A percentile compares a stretch with the other conserved stretches of the same genome.
Conservation (phyloP, 352 stramenopile species). For the Pythium utonaiense region DNA sequence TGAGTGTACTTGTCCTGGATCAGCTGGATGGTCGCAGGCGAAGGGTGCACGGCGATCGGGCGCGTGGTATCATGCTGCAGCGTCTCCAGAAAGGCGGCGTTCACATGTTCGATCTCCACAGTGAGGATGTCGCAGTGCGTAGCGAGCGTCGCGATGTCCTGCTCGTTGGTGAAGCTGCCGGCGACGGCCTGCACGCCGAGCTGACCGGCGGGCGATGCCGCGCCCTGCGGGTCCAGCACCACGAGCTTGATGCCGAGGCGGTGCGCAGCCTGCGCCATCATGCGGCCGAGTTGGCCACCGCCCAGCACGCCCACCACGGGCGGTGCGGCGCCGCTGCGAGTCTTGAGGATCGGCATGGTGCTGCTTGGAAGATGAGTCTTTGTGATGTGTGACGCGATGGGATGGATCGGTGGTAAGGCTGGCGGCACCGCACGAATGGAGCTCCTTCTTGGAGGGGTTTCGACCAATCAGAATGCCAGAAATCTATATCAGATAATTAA, state of each 20-base stretch:
- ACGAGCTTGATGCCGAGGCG: constrained; percentile 91
- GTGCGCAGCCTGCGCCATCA: constrained; percentile 97
- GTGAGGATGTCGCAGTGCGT: constrained; percentile 92
- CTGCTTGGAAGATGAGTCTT: neutral
- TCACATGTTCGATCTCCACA: constrained; percentile 99
- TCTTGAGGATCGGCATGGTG: constrained; percentile 53
- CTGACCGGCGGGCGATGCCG: constrained; percentile 66
- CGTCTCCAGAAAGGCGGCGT: constrained; percentile 87
- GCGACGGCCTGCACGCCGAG: constrained; percentile 64
- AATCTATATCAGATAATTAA: too few species aligned
- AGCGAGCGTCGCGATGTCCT: constrained; percentile 68
- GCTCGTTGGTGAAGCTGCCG: constrained; percentile 71
- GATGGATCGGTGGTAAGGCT: neutral
- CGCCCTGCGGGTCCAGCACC: constrained; percentile 91
- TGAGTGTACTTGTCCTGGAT: constrained; percentile 98
- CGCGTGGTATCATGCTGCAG: constrained; percentile 48
- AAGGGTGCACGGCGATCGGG: constrained; percentile 66
- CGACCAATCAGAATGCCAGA: neutral
- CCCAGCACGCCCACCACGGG: constrained; percentile 91
- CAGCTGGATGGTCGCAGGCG: constrained; percentile 88
- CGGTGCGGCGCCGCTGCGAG: constrained; percentile 30
- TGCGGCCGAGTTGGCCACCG: constrained; percentile 96
- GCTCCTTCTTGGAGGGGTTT: neutral
- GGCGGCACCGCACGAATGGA: neutral
- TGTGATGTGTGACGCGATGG: constrained; percentile 21